These are phyloP conservation scores for Neurospora sp. DNA, from an alignment of 495 filamentous ascomycete genomes.

Conservation along the genomic window DNA sequence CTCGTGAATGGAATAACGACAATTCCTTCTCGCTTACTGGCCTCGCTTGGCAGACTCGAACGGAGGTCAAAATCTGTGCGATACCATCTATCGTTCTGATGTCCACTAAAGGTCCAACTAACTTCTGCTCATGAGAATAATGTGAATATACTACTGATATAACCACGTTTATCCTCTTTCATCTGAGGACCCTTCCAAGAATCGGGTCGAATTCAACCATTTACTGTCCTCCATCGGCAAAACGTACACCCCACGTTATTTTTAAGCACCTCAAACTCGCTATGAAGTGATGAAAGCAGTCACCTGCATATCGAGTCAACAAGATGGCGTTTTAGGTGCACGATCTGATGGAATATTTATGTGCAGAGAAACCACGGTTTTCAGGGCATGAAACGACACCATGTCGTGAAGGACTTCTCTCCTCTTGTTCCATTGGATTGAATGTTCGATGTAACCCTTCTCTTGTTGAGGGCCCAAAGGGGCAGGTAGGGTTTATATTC, in stretches of 20 bases:
- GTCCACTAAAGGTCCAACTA: too few species aligned
- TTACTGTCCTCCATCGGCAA: background rate
- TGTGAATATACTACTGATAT: too few species aligned
- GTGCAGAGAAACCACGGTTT: background rate
- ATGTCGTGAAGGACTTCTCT: background rate
- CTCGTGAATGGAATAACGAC: background rate
- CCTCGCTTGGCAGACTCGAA: background rate
- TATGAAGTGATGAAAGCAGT: background rate
- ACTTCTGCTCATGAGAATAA: too few species aligned
- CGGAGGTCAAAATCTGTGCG: background rate
- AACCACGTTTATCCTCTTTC: too few species aligned
- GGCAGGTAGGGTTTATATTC: background rate
- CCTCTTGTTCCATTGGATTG: background rate
- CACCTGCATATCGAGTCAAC: background rate
- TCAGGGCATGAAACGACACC: background rate
- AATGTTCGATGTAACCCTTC: background rate
- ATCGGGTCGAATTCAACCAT: too few species aligned
- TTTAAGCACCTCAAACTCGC: background rate
- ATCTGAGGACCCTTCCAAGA: too few species aligned
- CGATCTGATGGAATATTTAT: background rate
- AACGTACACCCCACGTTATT: background rate
- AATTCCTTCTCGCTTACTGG: background rate
- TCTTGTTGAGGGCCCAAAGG: background rate
- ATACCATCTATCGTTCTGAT: background rate
- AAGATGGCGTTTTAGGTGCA: background rate